Conservation (phyloP, 495 filamentous ascomycete species). For the Daldinia bambusicola region DNA sequence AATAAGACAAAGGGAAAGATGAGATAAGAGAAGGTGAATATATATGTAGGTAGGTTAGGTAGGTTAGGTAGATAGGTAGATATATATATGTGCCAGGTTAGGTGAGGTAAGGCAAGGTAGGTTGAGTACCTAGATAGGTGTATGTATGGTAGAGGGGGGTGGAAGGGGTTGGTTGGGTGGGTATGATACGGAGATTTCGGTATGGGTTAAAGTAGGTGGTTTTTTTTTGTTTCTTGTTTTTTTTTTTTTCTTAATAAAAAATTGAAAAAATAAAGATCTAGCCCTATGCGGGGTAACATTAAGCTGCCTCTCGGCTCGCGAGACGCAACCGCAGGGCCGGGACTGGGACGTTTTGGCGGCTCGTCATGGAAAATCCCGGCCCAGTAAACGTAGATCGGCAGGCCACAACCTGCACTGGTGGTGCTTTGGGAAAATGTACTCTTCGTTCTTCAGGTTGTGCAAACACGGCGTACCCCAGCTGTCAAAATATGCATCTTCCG, state of each 20-base stretch:
- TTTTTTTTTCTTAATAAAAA: too few species aligned
- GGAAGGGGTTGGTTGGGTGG: not conserved
- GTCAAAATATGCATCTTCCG: slow-evolving; percentile 31
- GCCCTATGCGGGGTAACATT: slow-evolving; percentile 43
- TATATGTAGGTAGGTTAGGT: slow-evolving; percentile 11
- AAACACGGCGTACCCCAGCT: slow-evolving; percentile 31
- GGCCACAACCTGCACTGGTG: slow-evolving; percentile 40
- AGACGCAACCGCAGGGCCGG: slow-evolving; percentile 19
- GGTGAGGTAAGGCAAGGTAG: slow-evolving; percentile 1
- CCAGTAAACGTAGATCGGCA: slow-evolving; percentile 35
- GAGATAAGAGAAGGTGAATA: slow-evolving; percentile 1
- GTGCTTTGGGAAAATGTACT: slow-evolving; percentile 34
- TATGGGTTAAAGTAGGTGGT: too few species aligned
- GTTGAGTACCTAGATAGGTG: not conserved
- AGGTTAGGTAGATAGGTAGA: too few species aligned
- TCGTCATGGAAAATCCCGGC: slow-evolving; percentile 35
- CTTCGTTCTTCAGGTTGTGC: slow-evolving; percentile 30
- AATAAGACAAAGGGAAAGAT: slow-evolving; percentile 34
- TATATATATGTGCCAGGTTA: not conserved
- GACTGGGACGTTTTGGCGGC: slow-evolving; percentile 5
- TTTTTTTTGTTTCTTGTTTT: too few species aligned
- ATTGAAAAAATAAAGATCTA: slow-evolving; percentile 21
- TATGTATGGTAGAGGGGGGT: slow-evolving; percentile 3
- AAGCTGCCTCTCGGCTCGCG: slow-evolving; percentile 34
- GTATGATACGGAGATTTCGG: not conserved